These are phyloP conservation scores for Blumeria graminis DNA, from an alignment of 2,329 filamentous ascomycete genomes.

Conservation along the genomic window DNA sequence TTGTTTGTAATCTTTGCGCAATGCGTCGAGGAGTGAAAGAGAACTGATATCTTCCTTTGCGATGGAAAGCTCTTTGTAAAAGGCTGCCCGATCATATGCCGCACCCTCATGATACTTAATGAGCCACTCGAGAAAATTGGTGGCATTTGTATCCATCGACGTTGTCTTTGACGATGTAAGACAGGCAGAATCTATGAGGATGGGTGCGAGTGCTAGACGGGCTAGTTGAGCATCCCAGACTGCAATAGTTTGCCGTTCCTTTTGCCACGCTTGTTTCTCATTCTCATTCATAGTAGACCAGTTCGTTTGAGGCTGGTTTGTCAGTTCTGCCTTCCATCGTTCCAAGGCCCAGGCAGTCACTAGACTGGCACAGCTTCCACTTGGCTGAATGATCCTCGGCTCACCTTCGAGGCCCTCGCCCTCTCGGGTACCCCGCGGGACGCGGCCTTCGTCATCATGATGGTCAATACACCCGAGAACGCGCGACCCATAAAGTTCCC, in stretches of 20 bases:
- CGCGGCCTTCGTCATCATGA: conserved; percentile 43
- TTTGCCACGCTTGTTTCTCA: neutral
- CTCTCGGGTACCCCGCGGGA: conserved; percentile 20
- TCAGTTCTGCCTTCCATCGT: conserved; percentile 28
- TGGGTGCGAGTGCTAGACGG: conserved; percentile 40
- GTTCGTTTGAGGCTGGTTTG: neutral
- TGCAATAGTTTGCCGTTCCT: neutral
- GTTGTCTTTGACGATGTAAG: conserved; percentile 41
- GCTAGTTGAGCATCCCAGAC: conserved; percentile 33
- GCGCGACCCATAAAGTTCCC: conserved; percentile 23
- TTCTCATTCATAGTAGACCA: conserved; percentile 16
- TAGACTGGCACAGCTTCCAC: conserved; percentile 51
- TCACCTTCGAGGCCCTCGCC: conserved; percentile 20
- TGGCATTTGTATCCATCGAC: conserved; percentile 31
- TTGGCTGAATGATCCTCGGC: conserved; percentile 37
- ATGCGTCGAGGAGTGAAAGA: conserved; percentile 38
- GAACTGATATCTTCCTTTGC: conserved; percentile 44
- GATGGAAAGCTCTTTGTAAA: conserved; percentile 32
- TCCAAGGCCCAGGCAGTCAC: conserved; percentile 33
- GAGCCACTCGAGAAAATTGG: conserved; percentile 30
- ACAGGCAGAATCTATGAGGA: conserved; percentile 50
- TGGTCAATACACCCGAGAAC: conserved; percentile 53
- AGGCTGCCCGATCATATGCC: conserved; percentile 27
- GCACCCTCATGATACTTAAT: conserved; percentile 4
- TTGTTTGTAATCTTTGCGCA: conserved; percentile 69